These are phyloP conservation scores for Phragmites australis DNA, from an alignment of 176 grass and related monocot genomes.

Conservation along the genomic window DNA sequence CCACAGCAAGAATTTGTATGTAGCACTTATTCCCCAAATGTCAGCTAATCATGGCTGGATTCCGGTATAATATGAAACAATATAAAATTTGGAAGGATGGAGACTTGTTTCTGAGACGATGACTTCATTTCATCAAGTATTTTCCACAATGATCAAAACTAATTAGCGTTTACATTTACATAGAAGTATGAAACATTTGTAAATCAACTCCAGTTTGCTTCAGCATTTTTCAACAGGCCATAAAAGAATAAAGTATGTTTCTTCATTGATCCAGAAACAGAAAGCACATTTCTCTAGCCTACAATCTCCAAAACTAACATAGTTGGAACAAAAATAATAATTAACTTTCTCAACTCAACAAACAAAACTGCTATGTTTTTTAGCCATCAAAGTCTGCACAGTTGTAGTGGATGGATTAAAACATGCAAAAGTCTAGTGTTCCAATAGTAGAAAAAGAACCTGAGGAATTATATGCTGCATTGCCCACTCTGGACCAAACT, in stretches of 20 bases:
- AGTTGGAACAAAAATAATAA: background rate
- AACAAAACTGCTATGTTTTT: no score
- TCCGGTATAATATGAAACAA: background rate
- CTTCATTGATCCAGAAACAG: background rate
- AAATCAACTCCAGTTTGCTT: background rate
- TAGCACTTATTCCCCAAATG: background rate
- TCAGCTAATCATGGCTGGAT: no score
- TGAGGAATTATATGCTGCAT: constrained; percentile 96
- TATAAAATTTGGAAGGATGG: background rate
- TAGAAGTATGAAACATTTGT: background rate
- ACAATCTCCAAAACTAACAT: no score
- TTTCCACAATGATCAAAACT: background rate
- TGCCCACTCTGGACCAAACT: constrained; percentile 92
- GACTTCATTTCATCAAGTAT: background rate
- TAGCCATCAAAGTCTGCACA: background rate
- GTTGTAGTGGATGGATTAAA: background rate
- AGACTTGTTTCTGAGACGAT: background rate
- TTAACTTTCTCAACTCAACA: background rate
- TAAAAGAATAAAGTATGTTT: background rate
- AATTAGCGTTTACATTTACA: background rate
- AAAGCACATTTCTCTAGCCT: background rate
- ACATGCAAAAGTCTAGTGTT: background rate
- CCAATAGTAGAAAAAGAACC: constrained; percentile 36
- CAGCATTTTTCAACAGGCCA: background rate
- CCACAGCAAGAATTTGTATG: no score